Evolutionary conservation across 768 basidiomycete genomes (phyloP).

Genomic region (Neoboletus subvelutipes): DNA sequence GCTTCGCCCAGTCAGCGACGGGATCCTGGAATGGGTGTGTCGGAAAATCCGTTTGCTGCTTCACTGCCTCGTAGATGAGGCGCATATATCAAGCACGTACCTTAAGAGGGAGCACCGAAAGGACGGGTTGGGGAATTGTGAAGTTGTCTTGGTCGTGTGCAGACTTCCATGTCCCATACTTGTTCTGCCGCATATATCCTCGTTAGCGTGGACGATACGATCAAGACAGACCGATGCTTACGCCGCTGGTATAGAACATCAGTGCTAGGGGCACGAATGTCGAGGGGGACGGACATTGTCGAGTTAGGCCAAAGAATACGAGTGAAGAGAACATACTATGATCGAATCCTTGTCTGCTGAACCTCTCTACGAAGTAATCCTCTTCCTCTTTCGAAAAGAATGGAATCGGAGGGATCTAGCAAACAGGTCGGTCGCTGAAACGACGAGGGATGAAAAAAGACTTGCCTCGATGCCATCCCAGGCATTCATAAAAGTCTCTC

Average conservation of each 20-base stretch:
- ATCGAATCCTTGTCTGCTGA: conserved; percentile 53
- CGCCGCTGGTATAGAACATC: conserved; percentile 62
- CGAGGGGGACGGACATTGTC: not conserved
- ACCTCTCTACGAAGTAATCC: conserved; percentile 68
- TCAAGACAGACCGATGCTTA: conserved; percentile 19
- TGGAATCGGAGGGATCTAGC: conserved; percentile 57
- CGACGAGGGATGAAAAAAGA: not conserved
- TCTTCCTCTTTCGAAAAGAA: conserved; percentile 64
- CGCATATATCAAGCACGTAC: conserved; percentile 24
- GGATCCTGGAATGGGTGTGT: conserved; percentile 33
- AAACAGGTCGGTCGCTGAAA: not conserved
- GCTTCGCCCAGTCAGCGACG: conserved; percentile 43
- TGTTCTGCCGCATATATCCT: conserved; percentile 35
- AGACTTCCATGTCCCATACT: conserved; percentile 36
- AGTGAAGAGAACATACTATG: conserved; percentile 46
- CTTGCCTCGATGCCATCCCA: conserved; percentile 40
- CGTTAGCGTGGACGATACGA: not conserved
- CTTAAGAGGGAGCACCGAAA: conserved; percentile 41
- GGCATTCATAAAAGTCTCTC: conserved; percentile 49
- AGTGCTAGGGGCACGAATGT: conserved; percentile 42
- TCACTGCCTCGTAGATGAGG: not conserved
- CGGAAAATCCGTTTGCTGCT: not conserved
- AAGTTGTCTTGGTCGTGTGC: conserved; percentile 42
- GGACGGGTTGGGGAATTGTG: conserved; percentile 41
- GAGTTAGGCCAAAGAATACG: not conserved